Percentiles rank a stretch among this genome's conserved stretches.
Conservation (phyloP, 2,329 filamentous ascomycete species). For the Fusarium multiceps region DNA sequence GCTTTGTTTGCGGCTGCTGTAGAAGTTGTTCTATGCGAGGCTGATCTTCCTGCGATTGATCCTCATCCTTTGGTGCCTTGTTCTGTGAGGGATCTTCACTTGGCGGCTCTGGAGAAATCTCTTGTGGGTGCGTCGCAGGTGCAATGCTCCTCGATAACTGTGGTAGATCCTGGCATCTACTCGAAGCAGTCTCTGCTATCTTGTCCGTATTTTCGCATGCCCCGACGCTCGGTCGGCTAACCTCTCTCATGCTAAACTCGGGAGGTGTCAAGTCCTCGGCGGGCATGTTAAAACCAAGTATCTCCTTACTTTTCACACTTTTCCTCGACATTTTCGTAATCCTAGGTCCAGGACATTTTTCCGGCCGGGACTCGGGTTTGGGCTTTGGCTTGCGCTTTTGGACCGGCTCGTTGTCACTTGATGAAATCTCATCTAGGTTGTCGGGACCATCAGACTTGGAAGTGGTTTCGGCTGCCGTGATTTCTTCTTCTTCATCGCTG, state of each 20-base stretch:
- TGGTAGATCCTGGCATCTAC: neutral
- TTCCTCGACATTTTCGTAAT: constrained; percentile 56
- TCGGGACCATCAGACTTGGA: neutral
- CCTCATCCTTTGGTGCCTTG: neutral
- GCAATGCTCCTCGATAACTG: neutral
- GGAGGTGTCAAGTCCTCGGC: constrained; percentile 25
- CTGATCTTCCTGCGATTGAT: neutral
- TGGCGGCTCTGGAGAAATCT: neutral
- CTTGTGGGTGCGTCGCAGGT: neutral
- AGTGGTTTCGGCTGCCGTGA: neutral
- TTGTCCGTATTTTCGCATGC: constrained; percentile 1
- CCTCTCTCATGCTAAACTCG: constrained; percentile 25
- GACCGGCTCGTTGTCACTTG: neutral
- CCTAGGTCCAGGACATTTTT: constrained; percentile 47
- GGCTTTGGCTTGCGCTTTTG: constrained; percentile 6
- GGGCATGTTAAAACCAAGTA: constrained; percentile 55
- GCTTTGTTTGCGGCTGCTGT: constrained; percentile 11
- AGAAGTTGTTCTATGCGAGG: constrained; percentile 1
- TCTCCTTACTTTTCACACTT: constrained; percentile 59
- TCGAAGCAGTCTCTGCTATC: neutral
- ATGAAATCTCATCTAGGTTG: neutral
- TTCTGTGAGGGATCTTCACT: neutral
- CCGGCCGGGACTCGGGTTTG: neutral
- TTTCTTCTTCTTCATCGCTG: constrained; percentile 24
- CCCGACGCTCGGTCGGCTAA: neutral